Evolutionary conservation across 2,329 filamentous ascomycete species (phyloP).

Genomic region (Sclerotinia trifoliorum): DNA sequence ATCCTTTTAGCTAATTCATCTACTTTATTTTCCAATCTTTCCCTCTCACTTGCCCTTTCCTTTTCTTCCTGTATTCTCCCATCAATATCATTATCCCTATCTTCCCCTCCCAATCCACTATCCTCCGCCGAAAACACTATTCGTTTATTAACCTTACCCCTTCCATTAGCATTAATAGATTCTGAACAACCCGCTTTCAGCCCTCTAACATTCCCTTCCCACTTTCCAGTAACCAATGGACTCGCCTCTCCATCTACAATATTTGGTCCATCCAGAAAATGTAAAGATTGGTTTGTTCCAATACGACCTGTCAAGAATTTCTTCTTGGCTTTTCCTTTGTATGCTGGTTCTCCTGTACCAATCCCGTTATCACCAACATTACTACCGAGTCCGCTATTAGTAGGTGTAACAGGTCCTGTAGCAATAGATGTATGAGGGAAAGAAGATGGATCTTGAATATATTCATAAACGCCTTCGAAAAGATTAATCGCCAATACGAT

Average conservation of each 20-base stretch:
- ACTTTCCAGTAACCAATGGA: constrained; percentile 14
- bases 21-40: constrained; percentile 50
- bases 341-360: neutral
- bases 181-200: neutral
- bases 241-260: constrained; percentile 23
- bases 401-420: constrained; percentile 17
- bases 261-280: constrained; percentile 24
- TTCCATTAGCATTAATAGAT: constrained; percentile 25
- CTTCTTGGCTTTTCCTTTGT: constrained; percentile 20
- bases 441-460: constrained; percentile 29
- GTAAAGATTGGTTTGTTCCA: constrained; percentile 27
- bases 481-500: constrained; percentile 64
- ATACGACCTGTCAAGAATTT: constrained; percentile 29
- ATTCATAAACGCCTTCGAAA: constrained; percentile 46
- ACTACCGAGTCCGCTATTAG: constrained; percentile 7
- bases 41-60: constrained; percentile 1
- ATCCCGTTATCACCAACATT: too few relatives aligned
- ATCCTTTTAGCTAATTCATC: constrained; percentile 57
- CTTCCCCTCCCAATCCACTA: neutral
- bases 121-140: constrained; percentile 25
- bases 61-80: neutral
- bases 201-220: neutral
- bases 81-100: neutral
- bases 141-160: constrained; percentile 27
- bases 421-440: constrained; percentile 22